Evolutionary conservation across 2,329 filamentous ascomycete species (phyloP), one percentile per base, ranked within the genome.

Genomic region (Conoideocrella luteorostrata): DNA sequence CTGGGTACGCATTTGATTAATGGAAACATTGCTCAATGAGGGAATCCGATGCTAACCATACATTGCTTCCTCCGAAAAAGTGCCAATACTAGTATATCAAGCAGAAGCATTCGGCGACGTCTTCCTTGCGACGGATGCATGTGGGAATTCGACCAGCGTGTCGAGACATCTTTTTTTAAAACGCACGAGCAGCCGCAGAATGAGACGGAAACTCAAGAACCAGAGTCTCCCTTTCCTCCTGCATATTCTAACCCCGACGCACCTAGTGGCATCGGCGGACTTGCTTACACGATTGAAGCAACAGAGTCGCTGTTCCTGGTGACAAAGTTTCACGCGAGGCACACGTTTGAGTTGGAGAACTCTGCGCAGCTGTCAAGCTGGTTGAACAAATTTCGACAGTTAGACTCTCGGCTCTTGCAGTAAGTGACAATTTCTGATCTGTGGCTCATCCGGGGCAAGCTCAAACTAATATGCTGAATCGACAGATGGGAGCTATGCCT

Each of bases 401-500:
- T 70, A 5, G 68, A 71, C 46, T 47, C 69, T 0, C 56, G 66
- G 2, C 53, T 70, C 1, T 60, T 70, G 4, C 64, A 67, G 64
- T 64, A 56, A 44, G 61, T 50, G 12, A n/a, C n/a, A 23, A 12
- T 13, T 18, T 17, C 5, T 7, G 23, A 15, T 13, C 3, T 28
- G 5, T 7, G 26, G n/a, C n/a, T n/a, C n/a, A n/a, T n/a, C n/a
- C n/a, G n/a, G n/a, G n/a, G n/a, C n/a, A n/a, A n/a, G n/a, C n/a
- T n/a, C n/a, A n/a, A n/a, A n/a, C n/a, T n/a, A n/a, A n/a, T n/a
- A n/a, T n/a, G n/a, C n/a, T n/a, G n/a, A n/a, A n/a, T n/a, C n/a
- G n/a, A n/a, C 15, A 67, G 64, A 39, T 71, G 68, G 68, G 69
- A 71, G 44, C 56, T 70, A 38, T 66, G 68, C 41, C 56, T 71